These are phyloP conservation scores for Meyerozyma athensensis DNA, from an alignment of 1,139 yeast genomes.

Conservation along the genomic window DNA sequence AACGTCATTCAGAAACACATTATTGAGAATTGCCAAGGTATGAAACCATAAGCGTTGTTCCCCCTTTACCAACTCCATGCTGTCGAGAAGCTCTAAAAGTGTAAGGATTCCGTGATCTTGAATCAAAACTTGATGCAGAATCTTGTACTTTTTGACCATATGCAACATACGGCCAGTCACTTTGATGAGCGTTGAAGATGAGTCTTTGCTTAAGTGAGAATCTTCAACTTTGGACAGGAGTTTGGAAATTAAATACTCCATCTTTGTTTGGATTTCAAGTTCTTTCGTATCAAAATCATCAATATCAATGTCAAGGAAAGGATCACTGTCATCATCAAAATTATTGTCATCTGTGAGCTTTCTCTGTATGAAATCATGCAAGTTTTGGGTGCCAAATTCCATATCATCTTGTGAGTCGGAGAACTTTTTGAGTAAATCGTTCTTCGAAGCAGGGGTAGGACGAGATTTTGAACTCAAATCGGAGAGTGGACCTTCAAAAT, in stretches of 20 bases:
- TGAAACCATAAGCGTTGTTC: conserved; percentile 36
- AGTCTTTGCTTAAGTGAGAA: conserved; percentile 30
- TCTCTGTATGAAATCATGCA: conserved; percentile 7
- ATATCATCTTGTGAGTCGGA: conserved; percentile 22
- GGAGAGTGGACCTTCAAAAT: conserved; percentile 20
- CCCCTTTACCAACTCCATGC: conserved; percentile 27
- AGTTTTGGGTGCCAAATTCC: conserved; percentile 13
- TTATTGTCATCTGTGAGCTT: conserved; percentile 2
- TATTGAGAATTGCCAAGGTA: conserved; percentile 37
- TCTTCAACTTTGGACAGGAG: conserved; percentile 30
- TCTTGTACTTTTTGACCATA: conserved; percentile 37
- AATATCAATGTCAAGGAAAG: conserved; percentile 36
- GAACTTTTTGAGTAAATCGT: conserved; percentile 28
- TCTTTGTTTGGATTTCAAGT: conserved; percentile 38
- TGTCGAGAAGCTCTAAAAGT: conserved; percentile 44
- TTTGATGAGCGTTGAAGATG: conserved; percentile 26
- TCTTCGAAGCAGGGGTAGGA: conserved; percentile 16
- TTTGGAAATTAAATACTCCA: conserved; percentile 36
- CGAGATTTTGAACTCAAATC: conserved; percentile 3
- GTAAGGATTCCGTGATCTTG: conserved; percentile 49
- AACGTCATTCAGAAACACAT: conserved; percentile 30
- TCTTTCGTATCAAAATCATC: conserved; percentile 43
- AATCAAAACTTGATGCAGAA: conserved; percentile 39
- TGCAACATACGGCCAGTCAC: conserved; percentile 40
- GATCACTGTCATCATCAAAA: conserved; percentile 29